These are phyloP conservation scores for Clitopilus hobsonii DNA, from an alignment of 768 basidiomycete genomes.

Conservation along the genomic window DNA sequence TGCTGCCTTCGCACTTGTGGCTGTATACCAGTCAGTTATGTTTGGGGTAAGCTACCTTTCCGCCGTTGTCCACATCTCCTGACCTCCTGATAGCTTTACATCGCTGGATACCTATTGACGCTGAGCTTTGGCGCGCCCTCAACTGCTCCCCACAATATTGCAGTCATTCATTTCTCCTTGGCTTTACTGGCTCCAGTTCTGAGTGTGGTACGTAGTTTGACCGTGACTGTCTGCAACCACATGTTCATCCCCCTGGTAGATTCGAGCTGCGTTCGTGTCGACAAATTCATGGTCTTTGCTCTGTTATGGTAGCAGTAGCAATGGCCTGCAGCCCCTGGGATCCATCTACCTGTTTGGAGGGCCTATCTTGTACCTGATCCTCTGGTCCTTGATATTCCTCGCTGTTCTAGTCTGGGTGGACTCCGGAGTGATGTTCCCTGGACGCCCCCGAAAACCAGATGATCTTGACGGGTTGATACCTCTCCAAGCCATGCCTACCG, in stretches of 20 bases:
- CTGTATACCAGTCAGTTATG: neutral
- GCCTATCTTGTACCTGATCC: constrained; percentile 56
- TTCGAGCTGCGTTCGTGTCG: constrained; percentile 40
- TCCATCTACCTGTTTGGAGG: constrained; percentile 49
- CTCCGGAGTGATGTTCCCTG: neutral
- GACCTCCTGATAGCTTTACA: neutral
- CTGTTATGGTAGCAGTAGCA: constrained; percentile 39
- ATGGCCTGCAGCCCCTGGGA: constrained; percentile 33
- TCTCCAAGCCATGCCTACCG: neutral
- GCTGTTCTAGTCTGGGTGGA: constrained; percentile 51
- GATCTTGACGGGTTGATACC: constrained; percentile 4
- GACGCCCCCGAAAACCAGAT: constrained; percentile 19
- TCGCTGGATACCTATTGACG: neutral
- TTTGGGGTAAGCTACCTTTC: neutral
- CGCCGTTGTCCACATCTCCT: neutral
- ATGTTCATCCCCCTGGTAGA: neutral
- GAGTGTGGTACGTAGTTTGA: neutral
- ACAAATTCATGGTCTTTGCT: constrained; percentile 59
- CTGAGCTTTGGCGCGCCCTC: neutral
- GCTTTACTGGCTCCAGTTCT: constrained; percentile 1
- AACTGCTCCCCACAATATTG: neutral
- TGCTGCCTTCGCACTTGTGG: constrained; percentile 1
- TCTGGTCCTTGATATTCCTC: constrained; percentile 44
- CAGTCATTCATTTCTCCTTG: neutral
- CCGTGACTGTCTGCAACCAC: neutral